Evolutionary conservation across 2,329 filamentous ascomycete species (phyloP).

Genomic region (Aspergillus udagawae): DNA sequence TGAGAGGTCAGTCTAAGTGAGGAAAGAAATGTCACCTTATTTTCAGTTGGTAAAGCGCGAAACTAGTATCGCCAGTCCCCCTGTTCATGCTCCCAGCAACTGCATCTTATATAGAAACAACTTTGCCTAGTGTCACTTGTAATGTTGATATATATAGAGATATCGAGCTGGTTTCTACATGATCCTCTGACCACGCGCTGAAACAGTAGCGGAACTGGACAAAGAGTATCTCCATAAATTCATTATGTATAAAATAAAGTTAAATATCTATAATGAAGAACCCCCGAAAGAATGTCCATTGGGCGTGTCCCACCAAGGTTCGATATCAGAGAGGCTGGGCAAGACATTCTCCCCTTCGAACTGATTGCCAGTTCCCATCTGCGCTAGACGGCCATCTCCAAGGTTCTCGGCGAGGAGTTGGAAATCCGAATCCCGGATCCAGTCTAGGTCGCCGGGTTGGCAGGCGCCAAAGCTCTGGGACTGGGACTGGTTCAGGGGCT

Average conservation of each 20-base stretch:
- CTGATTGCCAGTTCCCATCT: conserved; percentile 8
- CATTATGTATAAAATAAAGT: neutral
- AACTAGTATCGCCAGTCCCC: no score
- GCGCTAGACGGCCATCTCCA: conserved; percentile 15
- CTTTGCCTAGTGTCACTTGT: no score
- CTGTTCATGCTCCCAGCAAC: no score
- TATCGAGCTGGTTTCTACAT: no score
- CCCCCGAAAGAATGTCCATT: conserved; percentile 14
- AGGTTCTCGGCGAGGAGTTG: conserved; percentile 21
- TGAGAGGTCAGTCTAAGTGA: no score
- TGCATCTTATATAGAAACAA: no score
- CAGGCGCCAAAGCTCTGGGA: conserved; percentile 8
- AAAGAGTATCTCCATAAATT: neutral
- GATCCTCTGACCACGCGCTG: no score
- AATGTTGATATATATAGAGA: no score
- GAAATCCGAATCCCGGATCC: conserved; percentile 27
- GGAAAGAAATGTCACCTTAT: no score
- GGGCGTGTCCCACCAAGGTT: conserved; percentile 30
- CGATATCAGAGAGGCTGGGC: conserved; percentile 24
- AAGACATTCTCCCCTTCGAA: conserved; percentile 11
- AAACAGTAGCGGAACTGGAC: no score
- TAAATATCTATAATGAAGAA: conserved; percentile 14
- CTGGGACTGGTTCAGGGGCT: conserved; percentile 4
- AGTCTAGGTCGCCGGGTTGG: conserved; percentile 24
- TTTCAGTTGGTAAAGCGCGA: no score